phyloP scores from a whole-genome alignment of 2,329 filamentous ascomycete genomes.

The Fusarium irregulare region DNA sequence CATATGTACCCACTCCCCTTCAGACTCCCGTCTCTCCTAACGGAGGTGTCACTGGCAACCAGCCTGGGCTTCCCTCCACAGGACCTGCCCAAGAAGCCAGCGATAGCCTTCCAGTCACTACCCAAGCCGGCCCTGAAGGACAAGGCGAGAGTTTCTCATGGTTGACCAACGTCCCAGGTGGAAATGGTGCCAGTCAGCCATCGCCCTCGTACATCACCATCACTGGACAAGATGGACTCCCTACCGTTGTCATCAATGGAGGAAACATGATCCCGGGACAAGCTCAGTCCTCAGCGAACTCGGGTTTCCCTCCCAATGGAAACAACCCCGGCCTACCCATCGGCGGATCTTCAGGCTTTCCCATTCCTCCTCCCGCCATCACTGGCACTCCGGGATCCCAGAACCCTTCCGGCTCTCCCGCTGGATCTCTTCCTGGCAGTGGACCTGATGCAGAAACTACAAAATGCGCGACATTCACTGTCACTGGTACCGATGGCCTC shows the following conservation, averaged over 20 bases:
- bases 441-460: constrained; percentile 30
- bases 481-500: constrained; percentile 49
- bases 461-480: constrained; percentile 45
- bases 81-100: constrained; percentile 34
- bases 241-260: constrained; percentile 42
- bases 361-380: constrained; percentile 24
- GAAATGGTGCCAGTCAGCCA: constrained; percentile 11
- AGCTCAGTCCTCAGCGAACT: constrained; percentile 19
- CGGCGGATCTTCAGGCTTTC: constrained; percentile 23
- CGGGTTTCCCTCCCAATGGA: constrained; percentile 18
- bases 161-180: constrained; percentile 25
- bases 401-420: constrained; percentile 20
- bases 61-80: constrained; percentile 19
- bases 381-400: constrained; percentile 22
- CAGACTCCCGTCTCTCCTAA: constrained; percentile 24
- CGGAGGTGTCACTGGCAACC: constrained; percentile 19
- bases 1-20: constrained; percentile 28
- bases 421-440: constrained; percentile 12
- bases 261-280: constrained; percentile 16
- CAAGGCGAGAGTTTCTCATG: constrained; percentile 28
- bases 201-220: constrained; percentile 38
- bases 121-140: constrained; percentile 28
- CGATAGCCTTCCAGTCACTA: constrained; percentile 33
- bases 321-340: constrained; percentile 29
- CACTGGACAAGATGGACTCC: constrained; percentile 43